phyloP scores from a whole-genome alignment of 1,284 basidiomycete species.

The Sphagnurus paluster region DNA sequence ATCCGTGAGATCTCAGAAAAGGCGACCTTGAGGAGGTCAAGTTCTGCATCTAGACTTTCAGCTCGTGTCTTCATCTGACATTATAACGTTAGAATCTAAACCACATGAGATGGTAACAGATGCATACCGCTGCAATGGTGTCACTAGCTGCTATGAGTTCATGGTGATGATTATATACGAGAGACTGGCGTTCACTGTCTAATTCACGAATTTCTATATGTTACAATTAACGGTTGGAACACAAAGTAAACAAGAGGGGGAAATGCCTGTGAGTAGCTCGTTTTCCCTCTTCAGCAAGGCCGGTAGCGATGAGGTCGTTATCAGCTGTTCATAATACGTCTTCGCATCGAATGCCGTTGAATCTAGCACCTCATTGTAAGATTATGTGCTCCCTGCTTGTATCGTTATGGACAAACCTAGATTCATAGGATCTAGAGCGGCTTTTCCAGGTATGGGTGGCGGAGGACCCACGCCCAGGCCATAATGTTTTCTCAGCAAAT shows the following conservation, averaged over 20 bases:
- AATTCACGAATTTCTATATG: slow-evolving; percentile 78
- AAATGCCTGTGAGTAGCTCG: slow-evolving; percentile 66
- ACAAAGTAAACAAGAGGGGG: neutral
- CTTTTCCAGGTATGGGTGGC: slow-evolving; percentile 51
- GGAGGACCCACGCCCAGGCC: slow-evolving; percentile 74
- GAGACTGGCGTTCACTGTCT: slow-evolving; percentile 84
- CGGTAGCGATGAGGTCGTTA: slow-evolving; percentile 74
- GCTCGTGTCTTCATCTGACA: slow-evolving; percentile 85
- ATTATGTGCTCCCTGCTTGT: neutral
- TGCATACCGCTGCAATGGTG: slow-evolving; percentile 79
- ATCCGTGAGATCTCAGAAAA: slow-evolving; percentile 85
- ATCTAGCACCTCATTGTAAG: slow-evolving; percentile 42
- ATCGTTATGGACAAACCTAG: slow-evolving; percentile 46
- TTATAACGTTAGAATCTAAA: slow-evolving; percentile 1
- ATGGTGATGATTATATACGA: slow-evolving; percentile 94
- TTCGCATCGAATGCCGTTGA: slow-evolving; percentile 81
- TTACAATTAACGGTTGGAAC: neutral
- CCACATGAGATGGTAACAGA: no score
- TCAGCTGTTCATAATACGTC: slow-evolving; percentile 81
- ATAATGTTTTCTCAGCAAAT: slow-evolving; percentile 81
- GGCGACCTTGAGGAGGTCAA: slow-evolving; percentile 77
- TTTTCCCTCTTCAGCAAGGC: slow-evolving; percentile 76
- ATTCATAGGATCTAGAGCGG: slow-evolving; percentile 73
- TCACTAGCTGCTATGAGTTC: slow-evolving; percentile 91
- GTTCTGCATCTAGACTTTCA: slow-evolving; percentile 77